Evolutionary conservation across 2,329 filamentous ascomycete species (phyloP), one percentile per base, ranked within the genome.

Genomic region (Neofusicoccum sp.): DNA sequence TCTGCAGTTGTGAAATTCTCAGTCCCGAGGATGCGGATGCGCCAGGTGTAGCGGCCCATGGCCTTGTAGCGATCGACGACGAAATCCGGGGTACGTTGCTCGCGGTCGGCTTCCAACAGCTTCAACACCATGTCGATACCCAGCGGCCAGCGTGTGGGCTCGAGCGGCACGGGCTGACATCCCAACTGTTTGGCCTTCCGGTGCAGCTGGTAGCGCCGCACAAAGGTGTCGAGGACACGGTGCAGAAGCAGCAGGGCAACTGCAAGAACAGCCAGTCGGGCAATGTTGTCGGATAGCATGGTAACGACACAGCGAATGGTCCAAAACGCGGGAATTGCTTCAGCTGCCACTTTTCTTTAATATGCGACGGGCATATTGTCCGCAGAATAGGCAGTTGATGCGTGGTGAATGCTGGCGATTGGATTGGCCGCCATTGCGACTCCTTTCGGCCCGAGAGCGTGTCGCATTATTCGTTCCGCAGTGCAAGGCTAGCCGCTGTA

Each of bases 1-100:
- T 82, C 79, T 8, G 68, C 71, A 0, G 79, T 82, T 9, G 69
- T 66, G 57, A 79, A 73, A 5, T 76, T 65, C 5, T 54, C 33
- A 66, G 81, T 79, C 9, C 68, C 71, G 1, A 79, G 81, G 9
- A 70, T 66, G 57, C 78, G 73, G 4, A 51, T 33, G n/a, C 48
- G 31, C 48, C 48, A 51, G 31, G 48, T 51, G 48, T 51, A 51
- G 31, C 48, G 31, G 31, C 48, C 31, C 48, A 51, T 51, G 48
- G 48, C 48, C 12, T 26, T 51, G 48, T 24, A 51, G 48, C 48
- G 48, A 7, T 20, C 28, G 48, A 51, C 30, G 31, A 51, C 31
- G 31, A 51, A 51, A 20, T 51, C 48, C n/a, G 48, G 48, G 31
- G 48, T 51, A 16, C 48, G 48, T 31, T 51, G 48, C 16, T 51